Percentiles rank a stretch among this genome's conserved stretches.
phyloP scores from a whole-genome alignment of 2,329 filamentous ascomycete species.

The Hirsutella rhossiliensis region DNA sequence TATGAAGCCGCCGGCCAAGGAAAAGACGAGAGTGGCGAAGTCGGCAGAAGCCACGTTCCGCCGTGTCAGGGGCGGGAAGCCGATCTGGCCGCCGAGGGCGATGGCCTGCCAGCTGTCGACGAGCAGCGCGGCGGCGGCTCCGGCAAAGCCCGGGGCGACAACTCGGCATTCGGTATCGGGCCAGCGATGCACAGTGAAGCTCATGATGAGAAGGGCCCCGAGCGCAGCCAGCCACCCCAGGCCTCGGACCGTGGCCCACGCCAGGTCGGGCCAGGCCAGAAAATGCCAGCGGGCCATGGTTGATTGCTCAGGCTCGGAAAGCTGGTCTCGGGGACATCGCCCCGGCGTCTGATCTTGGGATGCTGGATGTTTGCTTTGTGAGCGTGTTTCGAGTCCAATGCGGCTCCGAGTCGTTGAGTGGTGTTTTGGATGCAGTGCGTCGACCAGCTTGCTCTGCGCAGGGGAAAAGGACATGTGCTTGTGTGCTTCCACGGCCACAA shows the following conservation, averaged over 20 bases:
- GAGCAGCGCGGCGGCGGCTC: conserved; percentile 19
- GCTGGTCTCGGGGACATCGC: neutral
- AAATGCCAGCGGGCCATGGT: neutral
- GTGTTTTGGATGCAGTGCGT: too few relatives aligned
- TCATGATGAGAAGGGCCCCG: conserved; percentile 18
- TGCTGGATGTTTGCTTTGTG: too few relatives aligned
- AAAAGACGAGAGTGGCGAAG: conserved; percentile 18
- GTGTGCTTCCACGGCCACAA: too few relatives aligned
- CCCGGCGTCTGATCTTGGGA: too few relatives aligned
- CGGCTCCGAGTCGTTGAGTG: too few relatives aligned
- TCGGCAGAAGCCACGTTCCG: conserved; percentile 19
- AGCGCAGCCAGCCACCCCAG: conserved; percentile 20
- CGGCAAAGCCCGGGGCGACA: conserved; percentile 17
- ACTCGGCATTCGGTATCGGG: conserved; percentile 14
- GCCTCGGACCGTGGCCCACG: conserved; percentile 13
- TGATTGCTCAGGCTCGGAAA: neutral
- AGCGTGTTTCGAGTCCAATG: too few relatives aligned
- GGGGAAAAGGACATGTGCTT: too few relatives aligned
- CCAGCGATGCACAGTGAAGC: conserved; percentile 20
- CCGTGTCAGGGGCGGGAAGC: conserved; percentile 13
- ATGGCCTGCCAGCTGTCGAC: conserved; percentile 25
- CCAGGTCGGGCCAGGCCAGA: conserved; percentile 3
- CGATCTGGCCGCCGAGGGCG: conserved; percentile 14
- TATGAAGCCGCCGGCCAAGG: conserved; percentile 21
- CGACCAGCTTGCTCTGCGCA: too few relatives aligned